Conservation (phyloP, 2,329 filamentous ascomycete species). For the Davidsoniella australis region DNA sequence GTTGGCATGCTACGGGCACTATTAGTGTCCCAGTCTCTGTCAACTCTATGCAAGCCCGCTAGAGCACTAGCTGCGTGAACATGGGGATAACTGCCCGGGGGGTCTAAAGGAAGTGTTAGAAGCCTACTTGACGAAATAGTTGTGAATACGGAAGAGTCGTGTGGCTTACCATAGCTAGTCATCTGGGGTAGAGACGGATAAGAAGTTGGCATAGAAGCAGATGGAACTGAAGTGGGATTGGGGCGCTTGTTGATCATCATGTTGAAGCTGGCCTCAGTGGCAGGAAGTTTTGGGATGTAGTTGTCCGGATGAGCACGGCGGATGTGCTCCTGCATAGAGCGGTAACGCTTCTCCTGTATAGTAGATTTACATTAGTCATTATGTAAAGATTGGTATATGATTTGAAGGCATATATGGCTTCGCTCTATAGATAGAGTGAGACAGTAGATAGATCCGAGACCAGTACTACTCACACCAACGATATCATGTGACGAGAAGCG, state of each 20-base stretch:
- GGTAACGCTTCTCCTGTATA: constrained; percentile 75
- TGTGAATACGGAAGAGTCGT: constrained; percentile 13
- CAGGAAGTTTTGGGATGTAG: constrained; percentile 94
- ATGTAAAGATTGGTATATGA: not conserved
- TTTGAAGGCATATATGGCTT: constrained; percentile 2
- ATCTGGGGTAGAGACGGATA: constrained; percentile 6
- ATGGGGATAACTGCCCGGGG: constrained; percentile 6
- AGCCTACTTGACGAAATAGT: constrained; percentile 7
- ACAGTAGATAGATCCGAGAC: no score
- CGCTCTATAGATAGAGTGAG: no score
- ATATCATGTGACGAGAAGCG: no score
- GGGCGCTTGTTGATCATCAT: constrained; percentile 75
- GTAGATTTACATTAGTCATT: not conserved
- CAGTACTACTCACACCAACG: no score
- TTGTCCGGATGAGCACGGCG: constrained; percentile 90
- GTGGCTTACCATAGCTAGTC: constrained; percentile 13
- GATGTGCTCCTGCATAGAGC: constrained; percentile 99
- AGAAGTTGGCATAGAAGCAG: constrained; percentile 20
- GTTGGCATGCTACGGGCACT: constrained; percentile 6
- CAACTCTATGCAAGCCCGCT: constrained; percentile 5
- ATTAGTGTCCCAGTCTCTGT: constrained; percentile 6
- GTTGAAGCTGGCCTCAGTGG: constrained; percentile 92
- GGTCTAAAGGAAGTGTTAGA: not conserved
- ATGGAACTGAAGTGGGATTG: constrained; percentile 19
- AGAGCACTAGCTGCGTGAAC: constrained; percentile 6